These are phyloP conservation scores for Priceomyces fermenticarens DNA, from an alignment of 805 yeast genomes.

Conservation along the genomic window DNA sequence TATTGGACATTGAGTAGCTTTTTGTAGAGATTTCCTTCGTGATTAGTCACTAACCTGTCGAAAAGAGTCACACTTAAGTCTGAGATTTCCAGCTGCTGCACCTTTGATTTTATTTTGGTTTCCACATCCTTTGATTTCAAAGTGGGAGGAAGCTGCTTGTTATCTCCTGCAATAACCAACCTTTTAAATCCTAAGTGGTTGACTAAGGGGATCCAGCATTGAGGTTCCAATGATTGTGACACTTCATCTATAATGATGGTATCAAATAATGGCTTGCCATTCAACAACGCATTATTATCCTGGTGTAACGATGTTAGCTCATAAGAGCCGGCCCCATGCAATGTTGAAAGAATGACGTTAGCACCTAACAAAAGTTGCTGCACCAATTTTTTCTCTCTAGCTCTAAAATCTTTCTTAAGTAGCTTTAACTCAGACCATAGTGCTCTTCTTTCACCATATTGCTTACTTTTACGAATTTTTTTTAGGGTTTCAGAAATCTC, in stretches of 20 bases:
- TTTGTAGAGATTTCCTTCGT: conserved; percentile 45
- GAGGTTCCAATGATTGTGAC: conserved; percentile 90
- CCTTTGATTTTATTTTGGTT: conserved; percentile 15
- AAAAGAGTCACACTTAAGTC: conserved; percentile 68
- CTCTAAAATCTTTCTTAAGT: conserved; percentile 65
- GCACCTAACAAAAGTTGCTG: conserved; percentile 56
- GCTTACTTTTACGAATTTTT: conserved; percentile 57
- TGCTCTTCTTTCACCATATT: conserved; percentile 60
- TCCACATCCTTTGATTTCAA: conserved; percentile 51
- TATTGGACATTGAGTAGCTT: conserved; percentile 74
- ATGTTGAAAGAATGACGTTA: conserved; percentile 73
- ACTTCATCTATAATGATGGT: conserved; percentile 92
- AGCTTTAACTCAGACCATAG: conserved; percentile 68
- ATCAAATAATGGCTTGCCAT: conserved; percentile 51
- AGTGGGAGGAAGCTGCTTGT: conserved; percentile 89
- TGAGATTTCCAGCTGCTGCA: conserved; percentile 36
- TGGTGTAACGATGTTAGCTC: conserved; percentile 57
- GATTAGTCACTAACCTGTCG: conserved; percentile 61
- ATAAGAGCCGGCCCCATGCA: conserved; percentile 83
- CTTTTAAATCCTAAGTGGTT: conserved; percentile 55
- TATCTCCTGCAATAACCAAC: conserved; percentile 87
- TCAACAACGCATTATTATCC: conserved; percentile 14
- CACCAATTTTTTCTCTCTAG: conserved; percentile 62
- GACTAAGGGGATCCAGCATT: conserved; percentile 91
- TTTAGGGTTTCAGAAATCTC: conserved; percentile 67